Percentiles rank a stretch among this genome's conserved stretches.
Conservation (phyloP, 176 grass and related monocot species). For the Hsuehochloa calcarea region DNA sequence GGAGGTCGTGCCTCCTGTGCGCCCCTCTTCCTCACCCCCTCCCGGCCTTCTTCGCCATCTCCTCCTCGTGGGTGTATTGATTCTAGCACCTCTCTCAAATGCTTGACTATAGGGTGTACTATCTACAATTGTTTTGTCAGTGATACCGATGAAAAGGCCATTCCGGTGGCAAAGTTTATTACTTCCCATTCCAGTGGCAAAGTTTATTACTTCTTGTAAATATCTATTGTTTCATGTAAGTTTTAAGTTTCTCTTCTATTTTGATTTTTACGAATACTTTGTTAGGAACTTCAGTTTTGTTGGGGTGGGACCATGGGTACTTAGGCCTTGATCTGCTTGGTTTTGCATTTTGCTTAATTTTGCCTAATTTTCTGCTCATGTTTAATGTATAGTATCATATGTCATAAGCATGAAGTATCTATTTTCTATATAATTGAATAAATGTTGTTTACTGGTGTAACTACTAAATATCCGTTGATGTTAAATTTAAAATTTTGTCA, state of each 20-base stretch:
- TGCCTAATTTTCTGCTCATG: not conserved
- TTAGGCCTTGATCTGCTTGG: not conserved
- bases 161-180: slow-evolving; percentile 98
- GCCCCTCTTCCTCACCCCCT: no score
- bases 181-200: slow-evolving; percentile 57
- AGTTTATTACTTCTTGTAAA: slow-evolving; percentile 33
- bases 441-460: not conserved
- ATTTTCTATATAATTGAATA: not conserved
- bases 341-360: not conserved
- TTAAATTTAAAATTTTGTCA: no score
- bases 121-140: slow-evolving; percentile 83
- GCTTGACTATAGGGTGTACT: slow-evolving; percentile 77
- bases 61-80: not conserved
- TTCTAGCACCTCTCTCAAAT: slow-evolving; percentile 38
- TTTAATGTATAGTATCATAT: not conserved
- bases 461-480: not conserved
- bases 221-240: slow-evolving; percentile 28
- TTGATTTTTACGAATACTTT: slow-evolving; percentile 7
- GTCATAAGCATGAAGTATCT: not conserved
- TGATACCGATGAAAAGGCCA: slow-evolving; percentile 92
- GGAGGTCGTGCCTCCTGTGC: no score
- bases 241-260: slow-evolving; percentile 23
- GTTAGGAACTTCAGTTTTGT: slow-evolving; percentile 9
- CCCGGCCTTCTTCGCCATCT: no score
- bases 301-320: not conserved